Percentiles rank a stretch among this genome's conserved stretches.
Conservation (phyloP, 441 rosid species). For the Monsonia emarginata region DNA sequence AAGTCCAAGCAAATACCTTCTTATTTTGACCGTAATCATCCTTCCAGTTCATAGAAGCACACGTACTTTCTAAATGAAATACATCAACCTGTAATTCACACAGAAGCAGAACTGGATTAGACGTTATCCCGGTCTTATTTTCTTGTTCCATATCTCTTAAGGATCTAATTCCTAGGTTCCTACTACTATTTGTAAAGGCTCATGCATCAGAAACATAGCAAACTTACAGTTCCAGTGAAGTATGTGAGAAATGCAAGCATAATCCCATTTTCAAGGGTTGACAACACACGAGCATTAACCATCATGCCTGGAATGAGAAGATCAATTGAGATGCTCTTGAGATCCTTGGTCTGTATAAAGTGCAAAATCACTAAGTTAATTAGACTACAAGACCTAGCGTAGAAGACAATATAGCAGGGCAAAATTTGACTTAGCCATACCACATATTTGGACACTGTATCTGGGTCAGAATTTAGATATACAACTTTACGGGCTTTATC, state of each 20-base stretch:
- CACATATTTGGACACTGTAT: constrained; percentile 61
- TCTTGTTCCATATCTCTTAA: not conserved
- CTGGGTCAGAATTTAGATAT: constrained; percentile 57
- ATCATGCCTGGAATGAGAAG: constrained; percentile 93
- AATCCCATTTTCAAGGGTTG: constrained; percentile 87
- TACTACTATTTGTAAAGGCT: constrained; percentile 2
- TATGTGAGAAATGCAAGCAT: constrained; percentile 78
- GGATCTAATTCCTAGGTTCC: not conserved
- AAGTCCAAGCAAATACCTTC: constrained; percentile 39
- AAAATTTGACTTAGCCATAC: constrained; percentile 34
- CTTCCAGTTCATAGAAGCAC: constrained; percentile 63
- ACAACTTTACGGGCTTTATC: constrained; percentile 73
- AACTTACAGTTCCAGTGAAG: constrained; percentile 92
- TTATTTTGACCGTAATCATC: constrained; percentile 62
- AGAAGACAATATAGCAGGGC: constrained; percentile 2
- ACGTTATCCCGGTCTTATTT: too few species aligned
- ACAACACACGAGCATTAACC: constrained; percentile 77
- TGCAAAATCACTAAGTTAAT: constrained; percentile 16
- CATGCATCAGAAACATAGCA: constrained; percentile 11
- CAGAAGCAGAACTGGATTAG: constrained; percentile 14
- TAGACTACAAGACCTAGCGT: not conserved
- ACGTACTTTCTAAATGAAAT: constrained; percentile 58
- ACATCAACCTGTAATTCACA: constrained; percentile 58
- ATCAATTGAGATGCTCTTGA: constrained; percentile 83
- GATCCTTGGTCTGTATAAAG: constrained; percentile 64